These are phyloP conservation scores for Aureobasidium sp. DNA, from an alignment of 2,329 filamentous ascomycete species.

Conservation along the genomic window DNA sequence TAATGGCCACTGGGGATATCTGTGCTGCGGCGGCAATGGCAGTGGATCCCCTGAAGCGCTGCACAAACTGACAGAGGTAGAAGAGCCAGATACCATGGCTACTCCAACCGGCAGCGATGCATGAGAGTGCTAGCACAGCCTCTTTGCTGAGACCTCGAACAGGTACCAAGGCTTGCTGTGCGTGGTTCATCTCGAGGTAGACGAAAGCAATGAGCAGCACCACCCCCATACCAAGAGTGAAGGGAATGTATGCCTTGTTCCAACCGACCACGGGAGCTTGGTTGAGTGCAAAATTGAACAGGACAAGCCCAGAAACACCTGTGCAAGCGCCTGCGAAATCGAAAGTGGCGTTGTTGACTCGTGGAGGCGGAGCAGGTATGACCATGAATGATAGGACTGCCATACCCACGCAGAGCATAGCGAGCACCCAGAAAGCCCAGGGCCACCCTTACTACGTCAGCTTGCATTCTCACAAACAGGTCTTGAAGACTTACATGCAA, in stretches of 20 bases:
- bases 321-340: slow-evolving; percentile 25
- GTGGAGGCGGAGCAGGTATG: slow-evolving; percentile 20
- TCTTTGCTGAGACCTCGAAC: slow-evolving; percentile 22
- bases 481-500: slow-evolving; percentile 35
- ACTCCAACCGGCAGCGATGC: slow-evolving; percentile 27
- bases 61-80: slow-evolving; percentile 19
- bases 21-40: slow-evolving; percentile 12
- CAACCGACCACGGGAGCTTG: slow-evolving; percentile 29
- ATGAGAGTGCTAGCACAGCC: slow-evolving; percentile 24
- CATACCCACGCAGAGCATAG: slow-evolving; percentile 22
- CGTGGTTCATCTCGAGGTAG: slow-evolving; percentile 24
- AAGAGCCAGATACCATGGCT: slow-evolving; percentile 28
- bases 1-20: slow-evolving; percentile 37
- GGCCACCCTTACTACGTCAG: slow-evolving; percentile 26
- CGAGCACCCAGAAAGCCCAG: slow-evolving; percentile 29
- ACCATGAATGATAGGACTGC: slow-evolving; percentile 22
- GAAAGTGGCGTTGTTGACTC: slow-evolving; percentile 19
- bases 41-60: not conserved
- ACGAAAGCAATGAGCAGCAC: slow-evolving; percentile 25
- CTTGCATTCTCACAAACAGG: slow-evolving; percentile 33
- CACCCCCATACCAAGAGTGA: slow-evolving; percentile 26
- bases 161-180: slow-evolving; percentile 22
- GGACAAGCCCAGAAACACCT: slow-evolving; percentile 26
- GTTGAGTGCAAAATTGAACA: slow-evolving; percentile 29
- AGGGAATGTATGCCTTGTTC: slow-evolving; percentile 24